phyloP scores from a whole-genome alignment of 441 rosid species.

The Syzygium malaccense region DNA sequence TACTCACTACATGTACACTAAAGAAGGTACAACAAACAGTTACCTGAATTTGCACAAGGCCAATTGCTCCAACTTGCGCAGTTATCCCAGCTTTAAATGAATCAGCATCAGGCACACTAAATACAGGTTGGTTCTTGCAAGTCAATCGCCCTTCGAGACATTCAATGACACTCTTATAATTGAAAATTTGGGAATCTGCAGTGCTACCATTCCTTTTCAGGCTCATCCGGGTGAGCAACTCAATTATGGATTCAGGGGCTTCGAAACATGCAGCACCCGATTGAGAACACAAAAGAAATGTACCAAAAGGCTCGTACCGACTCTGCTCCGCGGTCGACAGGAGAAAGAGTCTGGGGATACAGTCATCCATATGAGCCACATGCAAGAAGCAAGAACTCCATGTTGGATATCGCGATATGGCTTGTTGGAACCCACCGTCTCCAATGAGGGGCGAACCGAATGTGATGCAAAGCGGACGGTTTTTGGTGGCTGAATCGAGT shows the following conservation, averaged over 20 bases:
- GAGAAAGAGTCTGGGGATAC: conserved; percentile 16
- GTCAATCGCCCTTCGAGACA: neutral
- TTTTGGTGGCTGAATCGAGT: conserved; percentile 8
- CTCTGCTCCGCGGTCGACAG: neutral
- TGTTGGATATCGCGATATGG: conserved; percentile 20
- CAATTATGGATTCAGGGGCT: conserved; percentile 23
- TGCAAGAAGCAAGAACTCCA: conserved; percentile 65
- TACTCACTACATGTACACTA: neutral
- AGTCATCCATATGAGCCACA: conserved; percentile 29
- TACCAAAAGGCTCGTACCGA: conserved; percentile 50
- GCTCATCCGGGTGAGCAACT: no score
- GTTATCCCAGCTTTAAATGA: conserved; percentile 18
- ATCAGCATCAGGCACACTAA: neutral
- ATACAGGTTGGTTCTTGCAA: conserved; percentile 10
- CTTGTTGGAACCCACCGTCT: conserved; percentile 28
- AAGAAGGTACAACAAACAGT: neutral
- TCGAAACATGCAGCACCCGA: conserved; percentile 30
- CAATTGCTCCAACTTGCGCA: conserved; percentile 25
- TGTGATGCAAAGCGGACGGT: conserved; percentile 52
- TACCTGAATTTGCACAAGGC: conserved; percentile 20
- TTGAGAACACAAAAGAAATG: conserved; percentile 40
- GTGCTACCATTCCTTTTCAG: no score
- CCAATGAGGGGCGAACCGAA: conserved; percentile 60
- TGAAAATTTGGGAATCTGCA: neutral
- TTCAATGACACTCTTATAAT: conserved; percentile 12